These are phyloP conservation scores for Daedaleopsis sinensis DNA, from an alignment of 768 basidiomycete species.

Conservation along the genomic window DNA sequence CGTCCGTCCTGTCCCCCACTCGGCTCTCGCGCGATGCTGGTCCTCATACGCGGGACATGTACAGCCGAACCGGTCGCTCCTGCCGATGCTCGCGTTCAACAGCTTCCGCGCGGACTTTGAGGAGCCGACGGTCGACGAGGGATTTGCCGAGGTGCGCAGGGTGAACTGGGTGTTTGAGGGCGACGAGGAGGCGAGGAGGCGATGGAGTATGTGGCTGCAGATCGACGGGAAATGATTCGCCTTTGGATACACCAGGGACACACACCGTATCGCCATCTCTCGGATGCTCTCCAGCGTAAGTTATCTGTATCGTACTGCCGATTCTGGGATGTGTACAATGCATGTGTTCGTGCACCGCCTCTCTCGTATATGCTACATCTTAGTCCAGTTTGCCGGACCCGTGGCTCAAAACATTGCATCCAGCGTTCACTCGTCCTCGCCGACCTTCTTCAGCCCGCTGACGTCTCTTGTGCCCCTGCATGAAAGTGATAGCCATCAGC, in stretches of 20 bases:
- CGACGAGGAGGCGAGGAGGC: slow-evolving; percentile 62
- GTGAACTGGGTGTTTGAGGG: slow-evolving; percentile 86
- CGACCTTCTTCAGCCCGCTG: slow-evolving; percentile 30
- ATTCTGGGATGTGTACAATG: background rate
- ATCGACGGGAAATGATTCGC: slow-evolving; percentile 61
- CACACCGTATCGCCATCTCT: background rate
- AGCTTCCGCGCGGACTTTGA: slow-evolving; percentile 65
- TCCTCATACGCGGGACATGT: background rate
- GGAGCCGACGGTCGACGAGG: slow-evolving; percentile 68
- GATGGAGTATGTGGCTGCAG: slow-evolving; percentile 89
- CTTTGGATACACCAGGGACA: background rate
- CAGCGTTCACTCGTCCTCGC: slow-evolving; percentile 18
- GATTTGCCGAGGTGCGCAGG: slow-evolving; percentile 72
- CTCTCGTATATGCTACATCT: background rate
- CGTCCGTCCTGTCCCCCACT: slow-evolving; percentile 9
- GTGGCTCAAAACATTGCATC: too few species aligned
- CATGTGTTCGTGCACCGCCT: background rate
- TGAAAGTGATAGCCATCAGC: background rate
- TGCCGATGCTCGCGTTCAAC: slow-evolving; percentile 64
- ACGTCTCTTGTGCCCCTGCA: slow-evolving; percentile 29
- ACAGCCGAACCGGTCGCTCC: slow-evolving; percentile 51
- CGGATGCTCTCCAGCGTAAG: background rate
- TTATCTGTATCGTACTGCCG: background rate
- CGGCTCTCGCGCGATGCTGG: background rate
- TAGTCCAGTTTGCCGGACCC: background rate